Evolutionary conservation across 2,329 filamentous ascomycete species (phyloP).

Genomic region (Colletotrichum salicis): DNA sequence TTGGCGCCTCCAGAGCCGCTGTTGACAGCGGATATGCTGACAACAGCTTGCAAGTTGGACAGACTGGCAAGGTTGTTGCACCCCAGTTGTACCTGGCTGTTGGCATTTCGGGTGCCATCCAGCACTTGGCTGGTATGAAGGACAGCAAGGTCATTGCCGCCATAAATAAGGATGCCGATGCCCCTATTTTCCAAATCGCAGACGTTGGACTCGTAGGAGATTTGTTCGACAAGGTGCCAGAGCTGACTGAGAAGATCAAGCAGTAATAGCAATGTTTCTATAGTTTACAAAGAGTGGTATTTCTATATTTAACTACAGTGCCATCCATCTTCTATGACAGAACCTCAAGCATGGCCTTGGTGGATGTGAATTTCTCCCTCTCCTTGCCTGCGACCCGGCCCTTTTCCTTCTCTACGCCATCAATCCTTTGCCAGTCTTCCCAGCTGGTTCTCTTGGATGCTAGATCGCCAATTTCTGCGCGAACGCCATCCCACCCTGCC

Average conservation of each 20-base stretch:
- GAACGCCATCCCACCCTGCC: slow-evolving; percentile 82
- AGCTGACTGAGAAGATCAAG: slow-evolving; percentile 95
- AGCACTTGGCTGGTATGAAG: slow-evolving; percentile 99
- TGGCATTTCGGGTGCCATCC: slow-evolving; percentile 96
- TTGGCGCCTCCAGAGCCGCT: slow-evolving; percentile 92
- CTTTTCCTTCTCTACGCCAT: slow-evolving; percentile 76
- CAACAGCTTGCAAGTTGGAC: slow-evolving; percentile 97
- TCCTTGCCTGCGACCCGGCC: slow-evolving; percentile 78
- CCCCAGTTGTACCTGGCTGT: slow-evolving; percentile 95
- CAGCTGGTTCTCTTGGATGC: slow-evolving; percentile 75
- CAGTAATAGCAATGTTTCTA: slow-evolving; percentile 12
- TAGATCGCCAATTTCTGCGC: slow-evolving; percentile 65
- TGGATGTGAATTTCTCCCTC: slow-evolving; percentile 75
- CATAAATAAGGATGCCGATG: slow-evolving; percentile 98
- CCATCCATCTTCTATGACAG: slow-evolving; percentile 54
- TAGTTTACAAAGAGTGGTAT: slow-evolving; percentile 1
- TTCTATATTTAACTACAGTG: background rate
- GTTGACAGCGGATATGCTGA: slow-evolving; percentile 98
- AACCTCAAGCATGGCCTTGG: slow-evolving; percentile 64
- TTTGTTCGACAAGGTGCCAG: slow-evolving; percentile 93
- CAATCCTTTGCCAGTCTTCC: slow-evolving; percentile 87
- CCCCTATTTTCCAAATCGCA: slow-evolving; percentile 97
- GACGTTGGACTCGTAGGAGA: slow-evolving; percentile 96
- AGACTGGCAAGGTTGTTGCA: slow-evolving; percentile 98
- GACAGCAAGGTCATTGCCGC: slow-evolving; percentile 99